Percentiles rank a stretch among this genome's conserved stretches.
These are phyloP conservation scores for Rhynchospora pubera DNA, from an alignment of 176 grass and related monocot species.

Conservation along the genomic window DNA sequence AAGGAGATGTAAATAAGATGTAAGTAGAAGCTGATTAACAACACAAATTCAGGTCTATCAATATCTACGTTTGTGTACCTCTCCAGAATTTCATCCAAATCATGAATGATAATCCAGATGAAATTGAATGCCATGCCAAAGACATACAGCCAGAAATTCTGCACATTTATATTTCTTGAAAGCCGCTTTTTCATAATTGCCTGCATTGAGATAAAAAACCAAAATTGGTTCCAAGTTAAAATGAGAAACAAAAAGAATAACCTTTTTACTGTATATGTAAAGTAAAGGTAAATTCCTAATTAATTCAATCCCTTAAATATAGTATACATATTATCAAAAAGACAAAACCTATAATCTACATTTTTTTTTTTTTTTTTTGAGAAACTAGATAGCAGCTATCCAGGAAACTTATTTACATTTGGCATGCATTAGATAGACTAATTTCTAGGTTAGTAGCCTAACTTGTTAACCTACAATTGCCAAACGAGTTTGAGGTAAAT, in stretches of 20 bases:
- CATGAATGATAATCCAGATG: conserved; percentile 68
- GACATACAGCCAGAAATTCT: conserved; percentile 96
- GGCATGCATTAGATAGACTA: no score
- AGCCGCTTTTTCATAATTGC: conserved; percentile 78
- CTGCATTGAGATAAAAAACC: conserved; percentile 37
- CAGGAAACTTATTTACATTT: no score
- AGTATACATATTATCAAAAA: not conserved
- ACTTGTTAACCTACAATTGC: no score
- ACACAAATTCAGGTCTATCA: not conserved
- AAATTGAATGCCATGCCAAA: conserved; percentile 94
- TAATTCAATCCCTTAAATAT: not conserved
- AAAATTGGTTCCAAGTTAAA: not conserved
- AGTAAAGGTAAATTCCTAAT: not conserved
- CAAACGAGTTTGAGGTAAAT: no score
- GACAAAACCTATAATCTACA: not conserved
- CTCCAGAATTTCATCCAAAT: conserved; percentile 67
- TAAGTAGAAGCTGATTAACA: not conserved
- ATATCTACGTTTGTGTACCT: conserved; percentile 32
- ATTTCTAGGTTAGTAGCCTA: no score
- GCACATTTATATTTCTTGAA: conserved; percentile 91
- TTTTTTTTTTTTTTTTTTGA: no score
- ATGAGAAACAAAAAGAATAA: not conserved
- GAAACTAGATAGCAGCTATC: no score
- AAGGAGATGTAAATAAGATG: conserved; percentile 19
- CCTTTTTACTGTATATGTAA: not conserved